These are phyloP conservation scores for Beauveria brongniartii DNA, from an alignment of 2,329 filamentous ascomycete genomes.

Conservation along the genomic window DNA sequence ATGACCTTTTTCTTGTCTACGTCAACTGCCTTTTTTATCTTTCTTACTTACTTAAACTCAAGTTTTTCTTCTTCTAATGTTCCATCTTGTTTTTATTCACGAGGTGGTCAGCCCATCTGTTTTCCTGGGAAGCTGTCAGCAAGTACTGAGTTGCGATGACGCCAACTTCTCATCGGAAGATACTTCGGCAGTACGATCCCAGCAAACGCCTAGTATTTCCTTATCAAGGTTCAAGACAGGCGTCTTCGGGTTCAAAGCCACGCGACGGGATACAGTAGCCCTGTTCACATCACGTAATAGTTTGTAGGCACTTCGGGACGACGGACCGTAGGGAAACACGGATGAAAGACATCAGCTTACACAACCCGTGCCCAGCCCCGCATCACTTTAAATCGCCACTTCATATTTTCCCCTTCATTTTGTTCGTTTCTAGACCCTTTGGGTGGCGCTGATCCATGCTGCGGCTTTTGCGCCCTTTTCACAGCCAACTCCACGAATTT, in stretches of 20 bases:
- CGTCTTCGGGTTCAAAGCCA: background rate
- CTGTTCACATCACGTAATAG: background rate
- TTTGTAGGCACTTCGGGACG: constrained; percentile 1
- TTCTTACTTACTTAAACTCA: no score
- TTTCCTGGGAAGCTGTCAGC: background rate
- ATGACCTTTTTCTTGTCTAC: no score
- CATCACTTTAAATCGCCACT: no score
- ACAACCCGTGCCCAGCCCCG: background rate
- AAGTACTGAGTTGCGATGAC: background rate
- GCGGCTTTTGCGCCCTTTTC: background rate
- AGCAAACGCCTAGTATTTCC: background rate
- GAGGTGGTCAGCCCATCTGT: no score
- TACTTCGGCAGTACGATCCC: background rate
- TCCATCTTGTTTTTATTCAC: no score
- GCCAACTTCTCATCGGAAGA: background rate
- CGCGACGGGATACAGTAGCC: background rate
- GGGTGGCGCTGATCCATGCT: constrained; percentile 1
- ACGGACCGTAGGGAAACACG: background rate
- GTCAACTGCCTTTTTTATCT: no score
- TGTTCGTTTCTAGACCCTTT: background rate
- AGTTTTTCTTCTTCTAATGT: no score
- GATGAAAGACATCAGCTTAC: background rate
- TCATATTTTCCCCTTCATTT: background rate
- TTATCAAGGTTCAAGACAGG: background rate
- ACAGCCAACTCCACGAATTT: background rate